Percentiles rank a stretch among this genome's conserved stretches.
These are phyloP conservation scores for Colletotrichum plurivorum DNA, from an alignment of 2,329 filamentous ascomycete genomes.

Conservation along the genomic window DNA sequence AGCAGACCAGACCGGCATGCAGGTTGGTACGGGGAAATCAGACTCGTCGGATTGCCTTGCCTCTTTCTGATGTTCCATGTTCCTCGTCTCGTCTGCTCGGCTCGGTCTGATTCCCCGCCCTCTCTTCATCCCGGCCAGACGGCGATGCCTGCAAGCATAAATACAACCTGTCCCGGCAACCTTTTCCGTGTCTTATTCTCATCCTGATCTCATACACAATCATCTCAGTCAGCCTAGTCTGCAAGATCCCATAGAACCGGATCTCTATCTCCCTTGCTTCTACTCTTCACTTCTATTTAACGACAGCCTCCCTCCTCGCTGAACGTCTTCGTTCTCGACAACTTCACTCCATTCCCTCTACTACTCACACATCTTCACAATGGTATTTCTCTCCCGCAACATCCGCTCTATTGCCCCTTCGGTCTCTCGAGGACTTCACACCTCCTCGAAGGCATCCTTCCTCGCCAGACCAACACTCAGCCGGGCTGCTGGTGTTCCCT, in stretches of 20 bases:
- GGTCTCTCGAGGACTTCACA: constrained; percentile 46
- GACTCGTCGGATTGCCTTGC: constrained; percentile 36
- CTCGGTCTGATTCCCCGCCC: constrained; percentile 26
- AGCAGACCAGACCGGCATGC: constrained; percentile 15
- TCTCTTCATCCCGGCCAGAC: constrained; percentile 16
- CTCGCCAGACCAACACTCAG: constrained; percentile 40
- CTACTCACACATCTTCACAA: constrained; percentile 40
- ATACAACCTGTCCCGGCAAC: constrained; percentile 31
- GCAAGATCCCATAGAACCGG: constrained; percentile 22
- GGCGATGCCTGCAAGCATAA: constrained; percentile 35
- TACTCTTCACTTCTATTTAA: constrained; percentile 24
- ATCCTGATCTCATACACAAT: constrained; percentile 32
- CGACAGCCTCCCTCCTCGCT: constrained; percentile 23
- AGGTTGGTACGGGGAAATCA: background rate
- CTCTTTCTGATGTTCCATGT: constrained; percentile 25
- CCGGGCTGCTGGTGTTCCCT: constrained; percentile 34
- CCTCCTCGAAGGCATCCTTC: constrained; percentile 44
- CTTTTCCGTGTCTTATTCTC: background rate
- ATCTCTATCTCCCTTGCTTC: background rate
- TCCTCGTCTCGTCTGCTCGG: background rate
- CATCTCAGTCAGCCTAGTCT: constrained; percentile 9
- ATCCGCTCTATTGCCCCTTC: constrained; percentile 45
- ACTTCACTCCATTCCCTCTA: constrained; percentile 14
- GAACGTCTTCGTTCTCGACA: constrained; percentile 1
- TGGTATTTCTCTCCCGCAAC: constrained; percentile 51